Percentiles rank a stretch among this genome's conserved stretches.
Conservation (phyloP, 768 basidiomycete species). For the Postia placenta region DNA sequence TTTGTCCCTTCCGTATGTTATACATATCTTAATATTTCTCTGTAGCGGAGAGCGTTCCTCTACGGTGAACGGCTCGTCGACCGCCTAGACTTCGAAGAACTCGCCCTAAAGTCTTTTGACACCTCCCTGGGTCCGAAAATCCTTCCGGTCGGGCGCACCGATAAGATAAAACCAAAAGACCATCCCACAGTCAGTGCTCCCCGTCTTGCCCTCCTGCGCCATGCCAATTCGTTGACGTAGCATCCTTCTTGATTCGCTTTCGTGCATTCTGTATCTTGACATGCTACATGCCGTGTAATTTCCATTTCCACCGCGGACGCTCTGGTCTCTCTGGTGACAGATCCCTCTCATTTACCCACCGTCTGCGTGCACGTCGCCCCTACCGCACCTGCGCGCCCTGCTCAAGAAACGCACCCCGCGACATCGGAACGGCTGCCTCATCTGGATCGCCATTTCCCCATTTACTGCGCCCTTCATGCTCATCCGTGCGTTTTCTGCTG, state of each 20-base stretch:
- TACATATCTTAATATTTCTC: not conserved
- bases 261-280: too few species aligned
- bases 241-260: not conserved
- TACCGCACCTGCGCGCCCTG: slow-evolving; percentile 43
- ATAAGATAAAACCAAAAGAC: slow-evolving; percentile 9
- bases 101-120: slow-evolving; percentile 67
- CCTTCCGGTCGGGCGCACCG: slow-evolving; percentile 9
- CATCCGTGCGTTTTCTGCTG: slow-evolving; percentile 49
- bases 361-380: slow-evolving; percentile 27
- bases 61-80: slow-evolving; percentile 66
- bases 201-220: not conserved
- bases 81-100: slow-evolving; percentile 75
- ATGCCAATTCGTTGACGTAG: slow-evolving; percentile 20
- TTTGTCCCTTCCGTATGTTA: too few species aligned
- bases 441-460: slow-evolving; percentile 63
- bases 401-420: slow-evolving; percentile 50
- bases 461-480: slow-evolving; percentile 72
- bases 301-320: not conserved
- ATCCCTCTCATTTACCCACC: slow-evolving; percentile 54
- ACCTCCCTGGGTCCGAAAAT: slow-evolving; percentile 54
- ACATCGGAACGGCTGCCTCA: slow-evolving; percentile 60
- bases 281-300: not conserved
- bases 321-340: slow-evolving; percentile 27
- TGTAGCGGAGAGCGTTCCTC: slow-evolving; percentile 54
- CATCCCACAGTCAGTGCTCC: slow-evolving; percentile 14